Evolutionary conservation across 2,329 filamentous ascomycete genomes (phyloP).

Genomic region (Cryphonectria radicalis): DNA sequence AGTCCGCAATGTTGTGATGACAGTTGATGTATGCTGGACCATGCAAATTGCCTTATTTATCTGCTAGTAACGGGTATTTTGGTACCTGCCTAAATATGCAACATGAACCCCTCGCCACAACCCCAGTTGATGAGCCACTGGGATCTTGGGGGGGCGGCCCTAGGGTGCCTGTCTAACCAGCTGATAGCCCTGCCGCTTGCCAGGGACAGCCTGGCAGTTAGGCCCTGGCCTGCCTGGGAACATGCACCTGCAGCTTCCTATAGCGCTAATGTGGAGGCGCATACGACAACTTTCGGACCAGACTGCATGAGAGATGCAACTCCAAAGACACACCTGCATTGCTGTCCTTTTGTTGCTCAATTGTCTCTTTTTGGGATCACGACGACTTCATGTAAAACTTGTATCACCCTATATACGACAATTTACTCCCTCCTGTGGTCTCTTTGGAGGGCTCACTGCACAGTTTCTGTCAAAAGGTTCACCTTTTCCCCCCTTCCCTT

Average conservation of each 20-base stretch:
- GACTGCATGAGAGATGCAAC: neutral
- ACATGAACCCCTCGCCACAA: neutral
- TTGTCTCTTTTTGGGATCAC: neutral
- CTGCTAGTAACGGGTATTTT: neutral
- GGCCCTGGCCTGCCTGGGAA: neutral
- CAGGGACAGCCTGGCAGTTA: conserved; percentile 11
- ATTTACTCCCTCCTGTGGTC: neutral
- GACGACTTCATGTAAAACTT: conserved; percentile 9
- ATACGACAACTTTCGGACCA: neutral
- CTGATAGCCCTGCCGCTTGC: neutral
- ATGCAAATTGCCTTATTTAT: neutral
- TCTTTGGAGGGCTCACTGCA: conserved; percentile 3
- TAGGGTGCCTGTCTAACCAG: neutral
- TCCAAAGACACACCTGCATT: neutral
- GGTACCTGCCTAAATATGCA: neutral
- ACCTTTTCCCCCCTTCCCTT: neutral
- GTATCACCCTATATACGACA: neutral
- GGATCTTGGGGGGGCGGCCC: neutral
- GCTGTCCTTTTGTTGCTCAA: conserved; percentile 21
- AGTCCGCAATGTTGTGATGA: neutral
- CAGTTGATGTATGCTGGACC: neutral
- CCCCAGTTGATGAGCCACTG: neutral
- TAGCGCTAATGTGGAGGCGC: neutral
- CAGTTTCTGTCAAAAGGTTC: conserved; percentile 7
- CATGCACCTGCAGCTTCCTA: neutral